Percentiles rank a stretch among this genome's conserved stretches.
Conservation (phyloP, 208 protist genomes). For the Strigomonas oncopelti region DNA sequence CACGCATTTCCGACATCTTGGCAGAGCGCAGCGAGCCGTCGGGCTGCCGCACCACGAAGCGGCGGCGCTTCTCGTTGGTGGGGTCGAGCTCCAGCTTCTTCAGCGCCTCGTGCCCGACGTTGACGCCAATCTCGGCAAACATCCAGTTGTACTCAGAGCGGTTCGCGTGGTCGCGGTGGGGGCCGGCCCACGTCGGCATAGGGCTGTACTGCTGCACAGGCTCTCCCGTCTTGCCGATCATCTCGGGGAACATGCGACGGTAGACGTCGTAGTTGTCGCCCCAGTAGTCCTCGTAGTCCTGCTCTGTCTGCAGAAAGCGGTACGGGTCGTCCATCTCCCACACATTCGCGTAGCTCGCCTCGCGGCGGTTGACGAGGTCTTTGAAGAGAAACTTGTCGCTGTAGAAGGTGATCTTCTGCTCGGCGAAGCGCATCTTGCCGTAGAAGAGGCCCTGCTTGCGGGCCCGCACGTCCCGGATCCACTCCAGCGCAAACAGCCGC, state of each 20-base stretch:
- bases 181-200: constrained; percentile 89
- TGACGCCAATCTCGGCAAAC: constrained; percentile 93
- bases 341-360: constrained; percentile 92
- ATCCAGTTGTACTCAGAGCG: constrained; percentile 93
- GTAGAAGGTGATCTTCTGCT: constrained; percentile 93
- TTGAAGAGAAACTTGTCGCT: constrained; percentile 92
- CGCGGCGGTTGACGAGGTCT: constrained; percentile 88
- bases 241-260: constrained; percentile 91
- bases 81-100: constrained; percentile 92
- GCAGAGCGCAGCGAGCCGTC: constrained; percentile 91
- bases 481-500: constrained; percentile 90
- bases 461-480: constrained; percentile 88
- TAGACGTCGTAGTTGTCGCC: constrained; percentile 94
- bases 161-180: constrained; percentile 88
- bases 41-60: constrained; percentile 90
- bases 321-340: constrained; percentile 95
- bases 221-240: constrained; percentile 88
- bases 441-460: constrained; percentile 90
- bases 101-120: constrained; percentile 89
- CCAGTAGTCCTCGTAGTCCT: constrained; percentile 93
- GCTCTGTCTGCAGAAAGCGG: constrained; percentile 91
- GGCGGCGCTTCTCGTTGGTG: constrained; percentile 90
- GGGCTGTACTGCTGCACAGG: constrained; percentile 92
- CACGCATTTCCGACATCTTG: constrained; percentile 94
- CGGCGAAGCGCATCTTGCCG: constrained; percentile 89